A percentile compares a stretch with the other conserved stretches of the same genome.
These are phyloP conservation scores for Erysiphe pulchra DNA, from an alignment of 2,329 filamentous ascomycete genomes.

Conservation along the genomic window DNA sequence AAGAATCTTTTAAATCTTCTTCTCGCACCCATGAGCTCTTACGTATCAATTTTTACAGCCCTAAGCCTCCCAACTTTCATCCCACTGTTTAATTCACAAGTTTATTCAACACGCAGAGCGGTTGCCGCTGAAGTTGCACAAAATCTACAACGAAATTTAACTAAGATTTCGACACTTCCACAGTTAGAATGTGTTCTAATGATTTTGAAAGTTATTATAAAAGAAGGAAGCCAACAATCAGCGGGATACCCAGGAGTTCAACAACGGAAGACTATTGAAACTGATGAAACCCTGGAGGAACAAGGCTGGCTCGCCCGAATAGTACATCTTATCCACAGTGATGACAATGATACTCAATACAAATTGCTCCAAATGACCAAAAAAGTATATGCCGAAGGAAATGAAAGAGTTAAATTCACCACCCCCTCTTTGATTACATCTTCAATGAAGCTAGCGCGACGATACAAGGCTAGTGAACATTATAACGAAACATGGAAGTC, in stretches of 20 bases:
- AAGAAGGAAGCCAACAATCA: constrained; percentile 69
- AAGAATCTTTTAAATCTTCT: constrained; percentile 72
- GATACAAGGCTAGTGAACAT: constrained; percentile 77
- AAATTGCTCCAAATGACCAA: constrained; percentile 70
- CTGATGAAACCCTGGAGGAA: constrained; percentile 92
- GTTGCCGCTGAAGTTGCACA: constrained; percentile 74
- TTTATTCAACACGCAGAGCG: constrained; percentile 72
- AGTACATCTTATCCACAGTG: constrained; percentile 60
- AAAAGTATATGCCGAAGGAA: constrained; percentile 73
- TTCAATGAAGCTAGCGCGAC: constrained; percentile 67
- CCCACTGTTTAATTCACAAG: constrained; percentile 70
- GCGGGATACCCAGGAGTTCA: constrained; percentile 61
- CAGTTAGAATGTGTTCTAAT: constrained; percentile 77
- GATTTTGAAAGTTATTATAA: constrained; percentile 73
- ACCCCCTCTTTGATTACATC: constrained; percentile 79
- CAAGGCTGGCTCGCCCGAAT: constrained; percentile 91
- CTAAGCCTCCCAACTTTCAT: constrained; percentile 79
- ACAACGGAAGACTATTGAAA: constrained; percentile 57
- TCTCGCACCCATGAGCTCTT: constrained; percentile 72
- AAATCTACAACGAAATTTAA: constrained; percentile 61
- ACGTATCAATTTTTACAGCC: constrained; percentile 88
- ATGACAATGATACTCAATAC: constrained; percentile 83
- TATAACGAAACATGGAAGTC: constrained; percentile 50
- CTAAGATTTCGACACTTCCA: constrained; percentile 46
- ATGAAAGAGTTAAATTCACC: constrained; percentile 87